phyloP scores from a whole-genome alignment of 2,329 filamentous ascomycete genomes.

The Purpureocillium lavendulum region DNA sequence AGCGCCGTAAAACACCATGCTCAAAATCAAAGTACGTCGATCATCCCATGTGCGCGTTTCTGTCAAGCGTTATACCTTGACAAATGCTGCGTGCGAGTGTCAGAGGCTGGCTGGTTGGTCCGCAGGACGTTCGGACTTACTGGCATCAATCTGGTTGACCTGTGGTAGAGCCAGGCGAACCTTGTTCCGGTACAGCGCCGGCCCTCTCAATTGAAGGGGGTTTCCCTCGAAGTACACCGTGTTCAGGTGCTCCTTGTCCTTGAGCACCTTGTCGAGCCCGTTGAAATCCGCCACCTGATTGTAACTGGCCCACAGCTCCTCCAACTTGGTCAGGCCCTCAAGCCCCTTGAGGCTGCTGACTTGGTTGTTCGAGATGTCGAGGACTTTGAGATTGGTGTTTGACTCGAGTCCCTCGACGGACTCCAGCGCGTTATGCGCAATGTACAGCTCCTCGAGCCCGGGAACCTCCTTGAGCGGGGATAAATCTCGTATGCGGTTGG shows the following conservation, averaged over 20 bases:
- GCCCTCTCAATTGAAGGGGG: conserved; percentile 69
- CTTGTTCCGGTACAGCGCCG: conserved; percentile 92
- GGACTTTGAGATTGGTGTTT: conserved; percentile 59
- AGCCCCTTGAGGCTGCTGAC: conserved; percentile 69
- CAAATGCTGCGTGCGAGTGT: conserved; percentile 18
- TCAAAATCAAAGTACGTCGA: not conserved
- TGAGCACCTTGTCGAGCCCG: conserved; percentile 72
- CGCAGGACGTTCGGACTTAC: conserved; percentile 50
- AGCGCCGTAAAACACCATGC: conserved; percentile 6
- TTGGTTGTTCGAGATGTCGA: conserved; percentile 88
- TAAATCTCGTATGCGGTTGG: conserved; percentile 79
- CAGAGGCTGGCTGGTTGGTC: not conserved
- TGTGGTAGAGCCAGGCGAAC: conserved; percentile 80
- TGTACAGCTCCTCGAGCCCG: conserved; percentile 84
- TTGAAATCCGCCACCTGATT: conserved; percentile 73
- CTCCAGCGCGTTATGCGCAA: conserved; percentile 87
- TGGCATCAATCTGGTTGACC: conserved; percentile 90
- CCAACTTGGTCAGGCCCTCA: conserved; percentile 58
- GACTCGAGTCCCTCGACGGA: conserved; percentile 64
- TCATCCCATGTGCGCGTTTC: not conserved
- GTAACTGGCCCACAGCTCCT: conserved; percentile 92
- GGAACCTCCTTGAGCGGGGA: conserved; percentile 65
- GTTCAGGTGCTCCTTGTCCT: conserved; percentile 68
- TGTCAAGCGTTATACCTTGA: conserved; percentile 13
- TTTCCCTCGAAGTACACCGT: conserved; percentile 98